phyloP scores from a whole-genome alignment of 768 basidiomycete genomes.

The Rhodotorula taiwanensis region DNA sequence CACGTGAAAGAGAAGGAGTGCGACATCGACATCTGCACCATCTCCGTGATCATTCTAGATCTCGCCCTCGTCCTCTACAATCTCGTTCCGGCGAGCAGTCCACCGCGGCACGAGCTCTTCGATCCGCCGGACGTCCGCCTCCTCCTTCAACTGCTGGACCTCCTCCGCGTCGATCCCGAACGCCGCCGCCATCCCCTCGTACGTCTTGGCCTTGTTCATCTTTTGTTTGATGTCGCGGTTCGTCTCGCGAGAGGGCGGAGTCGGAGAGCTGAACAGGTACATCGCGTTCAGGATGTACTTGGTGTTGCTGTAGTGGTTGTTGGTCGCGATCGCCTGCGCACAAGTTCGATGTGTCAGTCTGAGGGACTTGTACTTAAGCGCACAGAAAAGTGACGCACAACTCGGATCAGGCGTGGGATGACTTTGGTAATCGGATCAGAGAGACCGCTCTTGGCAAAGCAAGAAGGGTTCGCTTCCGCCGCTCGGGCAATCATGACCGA shows the following conservation, averaged over 20 bases:
- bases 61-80: conserved; percentile 13
- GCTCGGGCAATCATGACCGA: conserved; percentile 96
- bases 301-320: conserved; percentile 37
- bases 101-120: conserved; percentile 24
- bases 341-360: too few species aligned
- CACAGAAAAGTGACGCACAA: conserved; percentile 49
- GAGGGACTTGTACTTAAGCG: too few species aligned
- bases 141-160: background rate
- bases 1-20: too few species aligned
- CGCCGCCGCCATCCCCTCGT: conserved; percentile 11
- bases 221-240: conserved; percentile 19
- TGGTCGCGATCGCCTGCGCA: conserved; percentile 21
- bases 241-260: conserved; percentile 2
- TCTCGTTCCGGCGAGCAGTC: conserved; percentile 28
- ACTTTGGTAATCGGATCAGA: conserved; percentile 63
- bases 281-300: conserved; percentile 40
- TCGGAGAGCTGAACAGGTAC: conserved; percentile 10
- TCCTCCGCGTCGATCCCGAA: conserved; percentile 17
- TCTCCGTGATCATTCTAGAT: background rate
- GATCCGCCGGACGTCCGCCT: background rate
- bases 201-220: conserved; percentile 33
- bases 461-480: conserved; percentile 84
- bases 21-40: background rate
- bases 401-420: conserved; percentile 63
- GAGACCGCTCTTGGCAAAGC: conserved; percentile 64